Percentiles rank a stretch among this genome's conserved stretches.
Conservation (phyloP, 148 eudicot species). For the Polygonum maritimum region DNA sequence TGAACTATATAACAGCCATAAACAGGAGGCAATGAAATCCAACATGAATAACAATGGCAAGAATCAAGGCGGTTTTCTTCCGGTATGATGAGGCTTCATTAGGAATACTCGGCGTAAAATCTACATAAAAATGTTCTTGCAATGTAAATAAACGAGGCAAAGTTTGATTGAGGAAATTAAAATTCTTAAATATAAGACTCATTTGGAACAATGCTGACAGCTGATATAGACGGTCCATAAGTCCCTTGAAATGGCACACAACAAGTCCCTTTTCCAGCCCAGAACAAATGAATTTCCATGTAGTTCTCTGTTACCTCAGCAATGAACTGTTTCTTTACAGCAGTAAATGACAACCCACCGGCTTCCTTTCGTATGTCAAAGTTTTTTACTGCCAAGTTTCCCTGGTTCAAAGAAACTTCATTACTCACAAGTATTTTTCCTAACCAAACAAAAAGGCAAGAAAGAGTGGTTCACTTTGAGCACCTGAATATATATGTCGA, state of each 20-base stretch:
- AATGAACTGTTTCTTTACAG: conserved; percentile 32
- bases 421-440: neutral
- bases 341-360: conserved; percentile 33
- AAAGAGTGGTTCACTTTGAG: neutral
- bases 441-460: no score
- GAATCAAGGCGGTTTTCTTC: conserved; percentile 48
- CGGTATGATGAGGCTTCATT: conserved; percentile 35
- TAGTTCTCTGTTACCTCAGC: conserved; percentile 53
- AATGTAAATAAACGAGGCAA: conserved; percentile 3
- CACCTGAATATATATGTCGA: conserved; percentile 79
- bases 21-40: conserved; percentile 33
- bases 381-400: conserved; percentile 39
- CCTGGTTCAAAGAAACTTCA: conserved; percentile 22
- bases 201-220: conserved; percentile 71
- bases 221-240: conserved; percentile 76
- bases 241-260: conserved; percentile 67
- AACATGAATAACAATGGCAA: conserved; percentile 50
- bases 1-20: conserved; percentile 29
- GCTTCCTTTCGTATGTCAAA: conserved; percentile 66
- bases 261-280: conserved; percentile 98
- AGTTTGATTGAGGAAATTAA: neutral
- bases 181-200: neutral
- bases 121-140: conserved; percentile 24
- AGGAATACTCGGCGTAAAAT: conserved; percentile 47
- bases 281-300: conserved; percentile 82